Conservation (phyloP, 345 rosid genomes). For the Hibiscus tridactylites region DNA sequence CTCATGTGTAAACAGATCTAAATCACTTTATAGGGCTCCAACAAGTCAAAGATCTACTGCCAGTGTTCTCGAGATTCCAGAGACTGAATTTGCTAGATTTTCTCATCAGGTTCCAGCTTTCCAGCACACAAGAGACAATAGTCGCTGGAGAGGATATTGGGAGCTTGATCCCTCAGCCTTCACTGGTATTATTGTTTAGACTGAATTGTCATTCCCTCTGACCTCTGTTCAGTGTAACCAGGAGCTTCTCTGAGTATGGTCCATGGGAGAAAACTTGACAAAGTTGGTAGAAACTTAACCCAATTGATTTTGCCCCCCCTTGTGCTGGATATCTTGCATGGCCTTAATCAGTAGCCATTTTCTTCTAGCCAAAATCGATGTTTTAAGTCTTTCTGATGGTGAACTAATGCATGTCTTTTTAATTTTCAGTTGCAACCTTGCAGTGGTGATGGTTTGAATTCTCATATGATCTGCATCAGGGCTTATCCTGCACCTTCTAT, state of each 20-base stretch:
- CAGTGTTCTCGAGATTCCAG: conserved; percentile 18
- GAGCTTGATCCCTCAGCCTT: conserved; percentile 39
- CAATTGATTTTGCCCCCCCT: background rate
- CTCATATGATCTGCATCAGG: too few species aligned
- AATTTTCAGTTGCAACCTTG: background rate
- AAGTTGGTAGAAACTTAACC: background rate
- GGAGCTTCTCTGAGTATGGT: background rate
- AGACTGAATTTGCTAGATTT: conserved; percentile 30
- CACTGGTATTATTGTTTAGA: conserved; percentile 20
- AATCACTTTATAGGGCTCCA: conserved; percentile 23
- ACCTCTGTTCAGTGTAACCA: background rate
- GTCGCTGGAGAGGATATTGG: conserved; percentile 24
- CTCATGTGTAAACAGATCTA: conserved; percentile 13
- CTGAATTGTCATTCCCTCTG: conserved; percentile 9
- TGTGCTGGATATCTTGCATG: background rate
- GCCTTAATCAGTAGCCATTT: too few species aligned
- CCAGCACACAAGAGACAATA: conserved; percentile 13
- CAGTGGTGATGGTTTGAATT: background rate
- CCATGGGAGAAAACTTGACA: background rate
- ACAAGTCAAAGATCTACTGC: conserved; percentile 24
- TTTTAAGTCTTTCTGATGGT: background rate
- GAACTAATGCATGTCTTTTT: background rate
- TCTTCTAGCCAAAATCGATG: background rate
- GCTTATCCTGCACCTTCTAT: too few species aligned
- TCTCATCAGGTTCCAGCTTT: conserved; percentile 52